A percentile compares a stretch with the other conserved stretches of the same genome.
Evolutionary conservation across 1,284 basidiomycete species (phyloP).

Genomic region (Puccinia hordei): DNA sequence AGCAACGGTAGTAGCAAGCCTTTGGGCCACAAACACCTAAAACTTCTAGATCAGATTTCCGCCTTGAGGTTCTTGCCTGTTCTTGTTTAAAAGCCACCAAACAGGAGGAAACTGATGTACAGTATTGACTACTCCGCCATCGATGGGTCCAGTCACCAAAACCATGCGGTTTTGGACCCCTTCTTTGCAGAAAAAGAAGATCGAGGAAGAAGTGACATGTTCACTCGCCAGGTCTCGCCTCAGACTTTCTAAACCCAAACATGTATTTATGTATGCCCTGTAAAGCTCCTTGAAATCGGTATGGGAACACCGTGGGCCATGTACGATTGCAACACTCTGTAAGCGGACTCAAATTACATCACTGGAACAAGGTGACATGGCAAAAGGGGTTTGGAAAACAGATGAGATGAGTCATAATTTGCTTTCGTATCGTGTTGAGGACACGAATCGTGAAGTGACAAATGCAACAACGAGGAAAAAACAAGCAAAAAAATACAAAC

Average conservation of each 20-base stretch:
- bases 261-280: background rate
- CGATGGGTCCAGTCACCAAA: conserved; percentile 36
- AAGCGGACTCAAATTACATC: too few relatives aligned
- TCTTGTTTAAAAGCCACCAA: conserved; percentile 14
- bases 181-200: conserved; percentile 8
- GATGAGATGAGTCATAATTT: too few relatives aligned
- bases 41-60: conserved; percentile 35
- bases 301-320: background rate
- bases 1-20: conserved; percentile 13
- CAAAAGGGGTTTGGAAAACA: too few relatives aligned
- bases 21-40: conserved; percentile 17
- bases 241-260: background rate
- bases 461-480: too few relatives aligned
- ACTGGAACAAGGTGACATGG: too few relatives aligned
- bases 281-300: background rate
- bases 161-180: conserved; percentile 23
- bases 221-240: background rate
- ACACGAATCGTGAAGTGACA: too few relatives aligned
- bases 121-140: background rate
- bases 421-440: too few relatives aligned
- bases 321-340: too few relatives aligned
- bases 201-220: background rate
- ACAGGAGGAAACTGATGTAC: conserved; percentile 11
- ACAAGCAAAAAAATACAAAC: too few relatives aligned
- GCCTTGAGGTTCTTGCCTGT: conserved; percentile 27